Base-by-base conservation (phyloP, 768 basidiomycete genomes). In the Tephrocybe sp. region DNA sequence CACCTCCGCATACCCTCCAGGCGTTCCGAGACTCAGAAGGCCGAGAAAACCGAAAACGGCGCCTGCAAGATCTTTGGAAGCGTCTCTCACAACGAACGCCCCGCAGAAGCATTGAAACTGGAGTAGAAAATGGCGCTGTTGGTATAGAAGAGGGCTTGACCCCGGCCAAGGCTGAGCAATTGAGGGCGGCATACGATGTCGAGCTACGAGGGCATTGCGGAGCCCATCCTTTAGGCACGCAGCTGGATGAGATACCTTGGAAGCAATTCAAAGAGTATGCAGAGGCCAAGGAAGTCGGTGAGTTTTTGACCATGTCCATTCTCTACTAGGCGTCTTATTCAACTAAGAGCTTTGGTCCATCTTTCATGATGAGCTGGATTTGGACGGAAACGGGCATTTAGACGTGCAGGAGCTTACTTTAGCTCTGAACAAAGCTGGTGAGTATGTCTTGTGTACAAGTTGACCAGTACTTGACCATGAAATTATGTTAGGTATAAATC, bases 281-380 rank as follows among this genome's bases (percentile, higher is more conserved):
- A 37, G 80, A 86, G 54, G 77, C 76, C 48, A 93, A 94, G 69
- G 92, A 93, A 79, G 78, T 73, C 46, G 92, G 91, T 86, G 62
- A 61, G 81, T 77, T 24, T 40, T 50, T 48, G 28, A 18, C 52
- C 27, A 43, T 42, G 51, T 54, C 30, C 56, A 52, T 54, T 42
- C 31, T 66, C 51, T 56, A 15, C 43, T 27, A 30, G 3, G 40
- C 12, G 37, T 45, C 50, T 47, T 37, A 49, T 25, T 31, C 11
- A 24, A n/a, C n/a, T n/a, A n/a, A 92, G 93, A 96, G 67, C 75
- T 97, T 18, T 97, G 95, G 95, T 75, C 81, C 43, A 84, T 94
- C 47, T 97, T 97, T 68, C 90, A 91, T 56, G 78, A 92, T 61
- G 89, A 94, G 59, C 78, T 97, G 41, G 95, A 96, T 70, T 73